Base-by-base conservation (phyloP, 176 grass and related monocot genomes). In the Elaeis guineensis region DNA sequence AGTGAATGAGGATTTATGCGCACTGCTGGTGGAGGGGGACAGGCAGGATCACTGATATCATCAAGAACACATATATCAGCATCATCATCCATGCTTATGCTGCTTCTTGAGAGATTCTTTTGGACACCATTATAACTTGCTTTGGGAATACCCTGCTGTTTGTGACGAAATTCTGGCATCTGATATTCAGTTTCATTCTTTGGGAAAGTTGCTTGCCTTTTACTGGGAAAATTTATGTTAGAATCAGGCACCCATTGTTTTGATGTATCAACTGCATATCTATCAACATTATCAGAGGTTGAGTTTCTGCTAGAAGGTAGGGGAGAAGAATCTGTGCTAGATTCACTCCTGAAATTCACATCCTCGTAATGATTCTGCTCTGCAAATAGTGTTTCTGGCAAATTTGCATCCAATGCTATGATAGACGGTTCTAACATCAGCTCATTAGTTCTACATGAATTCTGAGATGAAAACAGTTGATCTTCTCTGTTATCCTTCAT, bases 241-340 rank as follows among this genome's bases (percentile, higher is more conserved):
- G 73, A 67, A 58, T 81, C 77, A 50, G 49, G 52, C 61, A 80
- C 6, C 18, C 15, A 79, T 23, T 89, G 69, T 69, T 80, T 79
- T 52, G 80, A 49, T 52, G 60, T 19, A 51, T 78, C 69, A 54
- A 59, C 66, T 21, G 64, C 77, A 64, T 70, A 85, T 78, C 53
- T 75, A 75, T 85, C 62, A 30, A 75, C 71, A 80, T 90, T 68
- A 57, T 79, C 82, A 61, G 69, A 82, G 7, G 65, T 71, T 56
- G 78, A 92, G 72, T 92, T 98, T 89, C 79, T 80, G 65, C 72
- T 98, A 49, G 82, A 89, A 22, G 88, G 88, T 44, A 89, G 52
- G 44, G 94, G 88, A 75, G 87, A 92, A 53, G 94, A 98, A 61
- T 93, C 94, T 19, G 89, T 93, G 72, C 94, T 98, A 70, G 94